Conservation (phyloP, 495 filamentous ascomycete species). For the Tuber aestivum region DNA sequence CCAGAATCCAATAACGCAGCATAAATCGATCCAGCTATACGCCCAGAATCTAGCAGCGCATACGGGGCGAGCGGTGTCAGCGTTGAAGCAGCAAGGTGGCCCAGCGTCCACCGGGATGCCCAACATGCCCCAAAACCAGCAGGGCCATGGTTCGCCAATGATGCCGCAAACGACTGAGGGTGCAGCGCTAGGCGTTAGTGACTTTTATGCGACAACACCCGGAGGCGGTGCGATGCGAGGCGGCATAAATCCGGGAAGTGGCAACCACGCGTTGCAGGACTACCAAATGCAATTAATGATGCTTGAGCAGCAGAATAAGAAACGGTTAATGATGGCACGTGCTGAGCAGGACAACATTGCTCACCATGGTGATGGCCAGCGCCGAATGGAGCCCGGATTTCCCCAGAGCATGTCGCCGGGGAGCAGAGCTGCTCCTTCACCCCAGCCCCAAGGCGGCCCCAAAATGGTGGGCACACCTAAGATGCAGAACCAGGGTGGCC, state of each 20-base stretch:
- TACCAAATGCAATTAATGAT: conserved; percentile 99
- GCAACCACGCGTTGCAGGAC: conserved; percentile 92
- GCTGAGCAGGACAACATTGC: conserved; percentile 84
- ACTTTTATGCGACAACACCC: conserved; percentile 60
- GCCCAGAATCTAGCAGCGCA: conserved; percentile 63
- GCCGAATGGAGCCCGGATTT: conserved; percentile 49
- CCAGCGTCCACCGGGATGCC: conserved; percentile 49
- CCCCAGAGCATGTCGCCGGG: conserved; percentile 72
- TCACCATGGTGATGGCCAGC: conserved; percentile 50
- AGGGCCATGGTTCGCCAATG: conserved; percentile 69
- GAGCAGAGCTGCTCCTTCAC: conserved; percentile 76
- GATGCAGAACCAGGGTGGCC: conserved; percentile 63
- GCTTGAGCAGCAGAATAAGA: conserved; percentile 98
- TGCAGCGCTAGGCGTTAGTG: conserved; percentile 50
- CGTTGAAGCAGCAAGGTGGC: conserved; percentile 31
- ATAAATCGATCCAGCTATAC: conserved; percentile 80
- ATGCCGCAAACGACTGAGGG: conserved; percentile 63
- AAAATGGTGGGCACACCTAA: conserved; percentile 64
- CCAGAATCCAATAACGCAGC: conserved; percentile 57
- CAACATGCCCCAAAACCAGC: conserved; percentile 46
- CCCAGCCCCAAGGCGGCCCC: conserved; percentile 82
- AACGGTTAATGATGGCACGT: conserved; percentile 89
- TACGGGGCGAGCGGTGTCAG: conserved; percentile 35
- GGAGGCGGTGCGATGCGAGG: conserved; percentile 45
- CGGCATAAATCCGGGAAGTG: conserved; percentile 55